Evolutionary conservation across 805 yeast species (phyloP).

Genomic region (Candida wancherniae): DNA sequence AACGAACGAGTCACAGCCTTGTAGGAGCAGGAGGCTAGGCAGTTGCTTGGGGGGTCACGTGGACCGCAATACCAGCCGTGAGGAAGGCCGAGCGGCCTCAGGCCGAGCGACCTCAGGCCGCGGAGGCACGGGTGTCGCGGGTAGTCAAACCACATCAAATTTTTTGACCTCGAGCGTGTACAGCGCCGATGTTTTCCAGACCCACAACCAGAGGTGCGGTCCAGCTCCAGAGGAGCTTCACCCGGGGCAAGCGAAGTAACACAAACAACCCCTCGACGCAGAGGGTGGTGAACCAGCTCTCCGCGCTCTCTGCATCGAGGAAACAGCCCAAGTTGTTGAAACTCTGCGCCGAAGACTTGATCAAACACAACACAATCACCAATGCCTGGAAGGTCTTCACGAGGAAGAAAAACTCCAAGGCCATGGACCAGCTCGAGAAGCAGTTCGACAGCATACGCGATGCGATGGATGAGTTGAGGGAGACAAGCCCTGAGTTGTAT

Average conservation of each 20-base stretch:
- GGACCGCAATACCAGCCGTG: too few species aligned
- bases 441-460: constrained; percentile 63
- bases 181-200: too few species aligned
- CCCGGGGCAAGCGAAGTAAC: constrained; percentile 29
- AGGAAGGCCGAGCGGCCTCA: too few species aligned
- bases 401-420: constrained; percentile 44
- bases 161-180: too few species aligned
- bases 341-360: constrained; percentile 70
- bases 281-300: constrained; percentile 52
- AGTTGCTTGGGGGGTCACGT: too few species aligned
- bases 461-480: constrained; percentile 70
- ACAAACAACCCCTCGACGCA: constrained; percentile 36
- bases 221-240: constrained; percentile 15
- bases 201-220: too few species aligned
- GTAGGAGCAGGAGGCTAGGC: too few species aligned
- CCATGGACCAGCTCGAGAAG: constrained; percentile 38
- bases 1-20: too few species aligned
- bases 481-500: constrained; percentile 50
- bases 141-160: constrained; percentile 2
- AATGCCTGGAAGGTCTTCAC: constrained; percentile 75
- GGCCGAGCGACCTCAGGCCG: too few species aligned
- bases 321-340: constrained; percentile 82
- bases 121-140: constrained; percentile 4
- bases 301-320: constrained; percentile 80
- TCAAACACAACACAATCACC: constrained; percentile 77